These are phyloP conservation scores for Vaccinium vitisidaea DNA, from an alignment of 148 eudicot species.

Conservation along the genomic window DNA sequence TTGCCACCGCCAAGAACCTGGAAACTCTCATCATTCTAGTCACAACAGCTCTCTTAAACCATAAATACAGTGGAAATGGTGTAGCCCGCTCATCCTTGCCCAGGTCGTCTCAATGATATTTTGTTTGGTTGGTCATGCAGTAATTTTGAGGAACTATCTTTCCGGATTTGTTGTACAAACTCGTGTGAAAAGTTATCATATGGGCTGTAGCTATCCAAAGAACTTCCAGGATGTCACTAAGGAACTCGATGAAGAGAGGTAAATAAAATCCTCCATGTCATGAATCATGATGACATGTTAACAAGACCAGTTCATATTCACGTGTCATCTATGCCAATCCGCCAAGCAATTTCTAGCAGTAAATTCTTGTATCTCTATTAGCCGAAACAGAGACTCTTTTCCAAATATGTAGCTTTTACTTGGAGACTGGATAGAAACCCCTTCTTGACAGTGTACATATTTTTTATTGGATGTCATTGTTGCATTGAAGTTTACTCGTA, in stretches of 20 bases:
- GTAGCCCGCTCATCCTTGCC: not conserved
- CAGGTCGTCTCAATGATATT: not conserved
- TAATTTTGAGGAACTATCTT: not conserved
- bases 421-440: constrained; percentile 23
- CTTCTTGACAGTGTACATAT: not conserved
- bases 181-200: not conserved
- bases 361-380: constrained; percentile 51
- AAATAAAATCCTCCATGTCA: constrained; percentile 83
- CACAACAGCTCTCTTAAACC: constrained; percentile 22
- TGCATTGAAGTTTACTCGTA: not conserved
- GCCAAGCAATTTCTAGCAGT: constrained; percentile 53
- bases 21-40: constrained; percentile 8
- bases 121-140: not conserved
- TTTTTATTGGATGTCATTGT: not conserved
- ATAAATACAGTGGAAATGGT: not conserved
- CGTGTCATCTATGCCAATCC: constrained; percentile 62
- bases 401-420: constrained; percentile 68
- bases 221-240: not conserved
- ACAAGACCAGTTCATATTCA: constrained; percentile 47
- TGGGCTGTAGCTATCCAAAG: not conserved
- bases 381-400: constrained; percentile 70
- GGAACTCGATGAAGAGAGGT: constrained; percentile 10
- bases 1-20: not conserved
- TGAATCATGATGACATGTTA: constrained; percentile 82
- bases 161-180: not conserved